Conservation (phyloP, 2,329 filamentous ascomycete genomes). For the Colletotrichum godetiae region DNA sequence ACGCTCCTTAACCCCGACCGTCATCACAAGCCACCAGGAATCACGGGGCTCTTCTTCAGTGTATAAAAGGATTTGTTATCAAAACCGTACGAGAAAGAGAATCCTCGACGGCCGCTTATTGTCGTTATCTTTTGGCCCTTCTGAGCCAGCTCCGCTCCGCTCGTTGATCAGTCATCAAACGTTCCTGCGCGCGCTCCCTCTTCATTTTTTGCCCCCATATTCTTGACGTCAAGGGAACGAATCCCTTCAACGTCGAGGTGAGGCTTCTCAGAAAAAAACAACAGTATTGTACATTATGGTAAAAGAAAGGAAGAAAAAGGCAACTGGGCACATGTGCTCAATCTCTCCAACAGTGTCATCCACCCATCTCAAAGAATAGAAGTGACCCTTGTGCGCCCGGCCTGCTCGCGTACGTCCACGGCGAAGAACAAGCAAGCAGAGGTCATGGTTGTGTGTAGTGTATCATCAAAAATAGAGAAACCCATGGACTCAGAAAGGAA, state of each 20-base stretch:
- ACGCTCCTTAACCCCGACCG: not conserved
- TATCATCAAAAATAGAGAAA: conserved; percentile 30
- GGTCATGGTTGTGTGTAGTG: conserved; percentile 21
- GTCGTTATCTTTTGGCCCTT: not conserved
- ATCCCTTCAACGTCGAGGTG: not conserved
- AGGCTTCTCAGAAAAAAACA: conserved; percentile 19
- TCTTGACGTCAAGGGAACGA: not conserved
- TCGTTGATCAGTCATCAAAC: conserved; percentile 26
- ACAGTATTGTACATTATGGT: not conserved
- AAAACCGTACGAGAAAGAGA: not conserved
- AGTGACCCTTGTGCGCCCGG: conserved; percentile 6
- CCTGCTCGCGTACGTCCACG: conserved; percentile 15
- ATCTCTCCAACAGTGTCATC: conserved; percentile 12
- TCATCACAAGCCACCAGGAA: conserved; percentile 6
- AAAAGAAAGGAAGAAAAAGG: conserved; percentile 11
- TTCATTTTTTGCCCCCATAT: not conserved
- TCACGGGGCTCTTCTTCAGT: not conserved
- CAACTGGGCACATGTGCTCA: conserved; percentile 12
- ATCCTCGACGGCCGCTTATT: conserved; percentile 5
- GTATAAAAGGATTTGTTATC: not conserved
- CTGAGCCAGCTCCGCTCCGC: conserved; percentile 6
- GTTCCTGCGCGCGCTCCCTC: not conserved
- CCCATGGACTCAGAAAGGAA: not conserved
- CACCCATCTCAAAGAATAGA: conserved; percentile 18
- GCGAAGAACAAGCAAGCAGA: conserved; percentile 11